phyloP scores from a whole-genome alignment of 495 filamentous ascomycete species.

The Neurospora sp. region DNA sequence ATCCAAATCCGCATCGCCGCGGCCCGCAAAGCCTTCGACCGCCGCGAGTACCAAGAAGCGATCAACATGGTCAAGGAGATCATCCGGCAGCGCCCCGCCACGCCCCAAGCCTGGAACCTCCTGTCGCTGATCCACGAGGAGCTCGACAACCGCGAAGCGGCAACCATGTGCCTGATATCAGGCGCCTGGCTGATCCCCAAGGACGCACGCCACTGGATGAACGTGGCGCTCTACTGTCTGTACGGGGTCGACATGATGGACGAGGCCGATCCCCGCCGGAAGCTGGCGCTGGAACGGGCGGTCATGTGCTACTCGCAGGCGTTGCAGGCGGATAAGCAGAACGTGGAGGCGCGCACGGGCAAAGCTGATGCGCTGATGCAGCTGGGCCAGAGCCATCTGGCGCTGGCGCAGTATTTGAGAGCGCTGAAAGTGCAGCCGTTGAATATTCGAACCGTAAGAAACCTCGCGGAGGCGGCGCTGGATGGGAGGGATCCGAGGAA shows the following conservation, averaged over 20 bases:
- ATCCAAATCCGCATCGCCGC: slow-evolving; percentile 62
- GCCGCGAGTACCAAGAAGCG: slow-evolving; percentile 53
- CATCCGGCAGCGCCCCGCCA: slow-evolving; percentile 74
- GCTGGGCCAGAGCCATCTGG: slow-evolving; percentile 42
- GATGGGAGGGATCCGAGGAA: slow-evolving; percentile 40
- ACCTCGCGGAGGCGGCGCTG: slow-evolving; percentile 55
- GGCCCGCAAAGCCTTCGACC: slow-evolving; percentile 61
- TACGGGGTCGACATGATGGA: slow-evolving; percentile 42
- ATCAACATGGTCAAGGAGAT: slow-evolving; percentile 53
- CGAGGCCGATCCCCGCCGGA: slow-evolving; percentile 34
- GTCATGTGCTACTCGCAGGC: slow-evolving; percentile 62
- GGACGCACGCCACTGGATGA: slow-evolving; percentile 56
- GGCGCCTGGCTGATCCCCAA: slow-evolving; percentile 65
- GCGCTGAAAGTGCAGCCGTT: slow-evolving; percentile 49
- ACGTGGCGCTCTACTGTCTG: slow-evolving; percentile 55
- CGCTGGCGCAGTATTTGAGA: slow-evolving; percentile 51
- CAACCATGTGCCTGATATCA: slow-evolving; percentile 54
- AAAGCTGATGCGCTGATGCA: slow-evolving; percentile 26
- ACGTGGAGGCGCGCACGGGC: slow-evolving; percentile 24
- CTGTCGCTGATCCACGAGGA: slow-evolving; percentile 63
- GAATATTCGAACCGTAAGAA: slow-evolving; percentile 49
- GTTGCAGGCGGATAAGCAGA: slow-evolving; percentile 53
- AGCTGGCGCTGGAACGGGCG: slow-evolving; percentile 42
- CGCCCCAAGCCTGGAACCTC: slow-evolving; percentile 66
- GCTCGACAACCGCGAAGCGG: slow-evolving; percentile 55